Conservation (phyloP, 108 stramenopile genomes). For the Nitzschia sp. region DNA sequence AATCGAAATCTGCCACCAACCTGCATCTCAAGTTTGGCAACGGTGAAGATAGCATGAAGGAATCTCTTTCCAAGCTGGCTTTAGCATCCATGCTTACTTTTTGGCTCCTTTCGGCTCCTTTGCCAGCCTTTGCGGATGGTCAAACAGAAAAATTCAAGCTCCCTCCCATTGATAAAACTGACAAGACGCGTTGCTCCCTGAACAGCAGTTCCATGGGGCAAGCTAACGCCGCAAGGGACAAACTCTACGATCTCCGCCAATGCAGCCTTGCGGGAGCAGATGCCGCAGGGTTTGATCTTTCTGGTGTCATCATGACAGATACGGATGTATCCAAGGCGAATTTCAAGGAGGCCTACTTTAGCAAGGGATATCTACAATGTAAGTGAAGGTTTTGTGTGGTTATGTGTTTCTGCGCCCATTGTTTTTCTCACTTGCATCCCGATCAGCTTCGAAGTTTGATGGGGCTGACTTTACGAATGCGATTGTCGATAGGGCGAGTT, state of each 20-base stretch:
- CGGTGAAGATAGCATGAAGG: not conserved
- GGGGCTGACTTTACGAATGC: constrained; percentile 95
- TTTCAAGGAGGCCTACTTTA: constrained; percentile 88
- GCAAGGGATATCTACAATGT: constrained; percentile 84
- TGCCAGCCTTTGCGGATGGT: constrained; percentile 63
- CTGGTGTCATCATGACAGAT: constrained; percentile 87
- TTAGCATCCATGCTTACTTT: constrained; percentile 21
- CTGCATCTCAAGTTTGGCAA: not conserved
- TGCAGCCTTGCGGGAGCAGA: constrained; percentile 67
- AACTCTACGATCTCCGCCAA: constrained; percentile 90
- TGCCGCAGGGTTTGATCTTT: constrained; percentile 77
- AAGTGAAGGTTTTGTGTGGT: constrained; percentile 17
- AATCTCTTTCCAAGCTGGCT: constrained; percentile 14
- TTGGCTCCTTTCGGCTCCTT: constrained; percentile 26
- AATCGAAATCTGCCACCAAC: not conserved
- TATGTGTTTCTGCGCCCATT: not conserved
- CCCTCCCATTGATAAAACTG: constrained; percentile 83
- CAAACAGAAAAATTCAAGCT: constrained; percentile 88
- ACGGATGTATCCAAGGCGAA: constrained; percentile 86
- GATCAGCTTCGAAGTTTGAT: constrained; percentile 82
- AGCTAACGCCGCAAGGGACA: constrained; percentile 95
- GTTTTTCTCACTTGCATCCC: not conserved
- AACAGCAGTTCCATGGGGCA: constrained; percentile 90
- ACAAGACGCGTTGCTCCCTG: constrained; percentile 81
- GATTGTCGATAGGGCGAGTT: constrained; percentile 91